Conservation (phyloP, 352 stramenopile species). For the Globisporangium parvum region DNA sequence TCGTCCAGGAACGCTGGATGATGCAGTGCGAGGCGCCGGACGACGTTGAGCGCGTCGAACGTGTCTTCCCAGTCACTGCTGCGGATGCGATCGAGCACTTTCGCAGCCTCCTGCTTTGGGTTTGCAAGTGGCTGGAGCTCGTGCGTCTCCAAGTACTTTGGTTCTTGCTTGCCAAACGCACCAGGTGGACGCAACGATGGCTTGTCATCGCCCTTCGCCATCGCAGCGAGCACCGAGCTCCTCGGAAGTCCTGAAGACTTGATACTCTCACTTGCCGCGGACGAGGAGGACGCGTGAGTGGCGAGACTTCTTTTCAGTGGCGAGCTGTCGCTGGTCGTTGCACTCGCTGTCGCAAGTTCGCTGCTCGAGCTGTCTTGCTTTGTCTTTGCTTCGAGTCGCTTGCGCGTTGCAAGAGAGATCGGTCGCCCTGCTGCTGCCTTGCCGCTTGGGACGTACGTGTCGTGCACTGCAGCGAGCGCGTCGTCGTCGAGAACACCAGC, state of each 20-base stretch:
- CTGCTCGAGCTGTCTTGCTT: slow-evolving; percentile 28
- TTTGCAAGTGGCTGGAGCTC: slow-evolving; percentile 55
- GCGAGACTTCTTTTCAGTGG: not conserved
- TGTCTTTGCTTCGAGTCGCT: slow-evolving; percentile 57
- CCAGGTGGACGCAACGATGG: not conserved
- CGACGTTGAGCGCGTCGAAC: slow-evolving; percentile 59
- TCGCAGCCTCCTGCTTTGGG: slow-evolving; percentile 43
- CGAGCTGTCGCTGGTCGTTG: not conserved
- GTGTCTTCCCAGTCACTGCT: slow-evolving; percentile 51
- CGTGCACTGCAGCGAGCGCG: slow-evolving; percentile 2
- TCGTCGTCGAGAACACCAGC: not conserved
- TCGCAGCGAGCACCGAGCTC: not conserved
- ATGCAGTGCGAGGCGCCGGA: slow-evolving; percentile 49
- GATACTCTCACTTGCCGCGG: no score
- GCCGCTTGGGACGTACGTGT: slow-evolving; percentile 3
- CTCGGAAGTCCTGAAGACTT: slow-evolving; percentile 1
- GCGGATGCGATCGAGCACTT: slow-evolving; percentile 28
- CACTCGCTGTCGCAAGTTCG: not conserved
- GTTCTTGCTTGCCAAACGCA: slow-evolving; percentile 47
- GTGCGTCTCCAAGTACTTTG: slow-evolving; percentile 51
- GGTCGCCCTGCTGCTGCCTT: slow-evolving; percentile 3
- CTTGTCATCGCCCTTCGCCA: slow-evolving; percentile 1
- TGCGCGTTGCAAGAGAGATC: slow-evolving; percentile 44
- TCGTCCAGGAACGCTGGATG: slow-evolving; percentile 36
- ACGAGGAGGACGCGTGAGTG: not conserved